A percentile compares a stretch with the other conserved stretches of the same genome.
These are phyloP conservation scores for Neurospora intermedia DNA, from an alignment of 495 filamentous ascomycete genomes.

Conservation along the genomic window DNA sequence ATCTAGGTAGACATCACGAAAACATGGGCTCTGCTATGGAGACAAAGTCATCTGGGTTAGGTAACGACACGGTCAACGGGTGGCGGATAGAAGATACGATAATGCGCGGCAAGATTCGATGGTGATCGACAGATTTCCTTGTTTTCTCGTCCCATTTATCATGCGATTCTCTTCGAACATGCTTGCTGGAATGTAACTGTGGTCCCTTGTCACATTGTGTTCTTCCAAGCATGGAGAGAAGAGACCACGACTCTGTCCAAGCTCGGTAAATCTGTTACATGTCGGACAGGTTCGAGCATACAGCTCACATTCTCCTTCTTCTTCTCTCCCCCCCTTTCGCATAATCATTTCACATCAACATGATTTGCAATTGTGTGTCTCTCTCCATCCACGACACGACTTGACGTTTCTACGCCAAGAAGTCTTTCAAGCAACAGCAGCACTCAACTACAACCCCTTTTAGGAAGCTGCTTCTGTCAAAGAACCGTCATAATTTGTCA, in stretches of 20 bases:
- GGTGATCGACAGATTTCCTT: not conserved
- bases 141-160: not conserved
- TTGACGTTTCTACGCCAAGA: not conserved
- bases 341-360: not conserved
- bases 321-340: not conserved
- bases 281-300: no score
- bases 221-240: not conserved
- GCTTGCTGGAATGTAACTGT: not conserved
- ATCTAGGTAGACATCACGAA: no score
- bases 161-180: not conserved
- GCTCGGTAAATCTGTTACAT: no score
- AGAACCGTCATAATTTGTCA: not conserved
- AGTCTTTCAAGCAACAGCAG: not conserved
- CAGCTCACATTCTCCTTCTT: not conserved
- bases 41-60: not conserved
- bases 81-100: not conserved
- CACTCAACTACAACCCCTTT: not conserved
- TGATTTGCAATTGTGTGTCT: not conserved
- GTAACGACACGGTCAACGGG: not conserved
- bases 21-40: no score
- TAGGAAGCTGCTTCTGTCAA: not conserved
- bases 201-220: not conserved
- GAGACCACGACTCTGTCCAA: no score
- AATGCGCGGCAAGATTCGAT: not conserved
- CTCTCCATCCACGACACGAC: not conserved